Percentiles rank a stretch among this genome's conserved stretches.
phyloP scores from a whole-genome alignment of 2,329 filamentous ascomycete species.

The Pseudogymnoascus destructans region DNA sequence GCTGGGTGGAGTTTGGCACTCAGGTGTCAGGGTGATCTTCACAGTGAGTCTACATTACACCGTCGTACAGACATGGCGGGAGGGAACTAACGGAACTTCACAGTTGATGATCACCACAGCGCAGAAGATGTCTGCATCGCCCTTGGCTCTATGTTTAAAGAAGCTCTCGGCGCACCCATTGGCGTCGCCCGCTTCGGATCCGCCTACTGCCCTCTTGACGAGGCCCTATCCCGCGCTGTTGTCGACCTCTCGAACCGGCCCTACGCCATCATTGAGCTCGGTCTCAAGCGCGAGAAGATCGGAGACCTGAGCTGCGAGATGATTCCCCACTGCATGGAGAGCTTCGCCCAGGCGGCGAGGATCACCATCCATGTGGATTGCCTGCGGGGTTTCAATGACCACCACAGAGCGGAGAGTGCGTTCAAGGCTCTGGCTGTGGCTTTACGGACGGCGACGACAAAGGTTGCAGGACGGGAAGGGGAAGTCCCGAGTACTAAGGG shows the following conservation, averaged over 20 bases:
- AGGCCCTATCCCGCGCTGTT: constrained; percentile 84
- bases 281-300: constrained; percentile 81
- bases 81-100: neutral
- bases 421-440: constrained; percentile 95
- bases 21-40: constrained; percentile 74
- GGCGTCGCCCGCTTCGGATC: constrained; percentile 84
- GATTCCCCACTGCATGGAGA: constrained; percentile 90
- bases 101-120: constrained; percentile 97
- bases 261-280: constrained; percentile 70
- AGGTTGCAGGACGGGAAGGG: constrained; percentile 68
- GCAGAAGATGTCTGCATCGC: constrained; percentile 92
- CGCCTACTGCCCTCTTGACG: constrained; percentile 88
- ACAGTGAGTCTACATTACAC: constrained; percentile 47
- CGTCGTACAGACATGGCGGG: neutral
- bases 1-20: constrained; percentile 83
- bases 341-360: constrained; percentile 80
- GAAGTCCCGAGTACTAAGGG: constrained; percentile 96
- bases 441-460: constrained; percentile 60
- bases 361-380: constrained; percentile 95
- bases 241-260: constrained; percentile 91
- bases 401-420: constrained; percentile 89
- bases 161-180: constrained; percentile 61
- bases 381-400: constrained; percentile 81
- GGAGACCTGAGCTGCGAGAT: constrained; percentile 91
- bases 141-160: constrained; percentile 72